These are phyloP conservation scores for Ensete ventricosum DNA, from an alignment of 176 grass and related monocot genomes.

Conservation along the genomic window DNA sequence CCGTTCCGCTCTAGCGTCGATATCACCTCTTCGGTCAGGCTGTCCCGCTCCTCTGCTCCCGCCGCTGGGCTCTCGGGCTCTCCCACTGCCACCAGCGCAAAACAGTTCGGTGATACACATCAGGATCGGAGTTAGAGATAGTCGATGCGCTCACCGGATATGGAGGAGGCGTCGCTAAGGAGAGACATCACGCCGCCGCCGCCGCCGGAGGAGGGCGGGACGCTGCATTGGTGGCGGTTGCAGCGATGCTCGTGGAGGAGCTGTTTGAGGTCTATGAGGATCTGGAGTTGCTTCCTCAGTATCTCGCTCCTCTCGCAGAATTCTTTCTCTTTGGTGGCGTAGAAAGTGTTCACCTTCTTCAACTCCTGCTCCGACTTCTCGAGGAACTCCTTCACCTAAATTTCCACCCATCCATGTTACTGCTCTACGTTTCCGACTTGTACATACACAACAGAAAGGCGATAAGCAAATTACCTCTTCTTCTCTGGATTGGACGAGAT, in stretches of 20 bases:
- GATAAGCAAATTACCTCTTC: constrained; percentile 17
- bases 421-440: background rate
- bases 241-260: background rate
- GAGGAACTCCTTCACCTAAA: constrained; percentile 27
- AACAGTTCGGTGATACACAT: background rate
- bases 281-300: constrained; percentile 18
- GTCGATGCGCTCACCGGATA: background rate
- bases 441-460: background rate
- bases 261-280: constrained; percentile 8
- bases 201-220: background rate
- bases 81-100: background rate
- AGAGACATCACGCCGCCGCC: background rate
- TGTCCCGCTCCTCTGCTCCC: background rate
- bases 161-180: constrained; percentile 7
- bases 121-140: background rate
- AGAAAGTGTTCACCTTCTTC: constrained; percentile 17
- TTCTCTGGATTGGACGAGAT: constrained; percentile 21
- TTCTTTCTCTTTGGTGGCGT: background rate
- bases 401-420: background rate
- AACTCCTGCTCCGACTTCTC: constrained; percentile 30
- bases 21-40: constrained; percentile 25
- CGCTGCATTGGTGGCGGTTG: background rate
- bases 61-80: background rate
- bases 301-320: constrained; percentile 8
- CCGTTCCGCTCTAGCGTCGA: constrained; percentile 35